Percentiles rank a stretch among this genome's conserved stretches.
These are phyloP conservation scores for Hirschfeldia incana DNA, from an alignment of 345 rosid species.

Conservation along the genomic window DNA sequence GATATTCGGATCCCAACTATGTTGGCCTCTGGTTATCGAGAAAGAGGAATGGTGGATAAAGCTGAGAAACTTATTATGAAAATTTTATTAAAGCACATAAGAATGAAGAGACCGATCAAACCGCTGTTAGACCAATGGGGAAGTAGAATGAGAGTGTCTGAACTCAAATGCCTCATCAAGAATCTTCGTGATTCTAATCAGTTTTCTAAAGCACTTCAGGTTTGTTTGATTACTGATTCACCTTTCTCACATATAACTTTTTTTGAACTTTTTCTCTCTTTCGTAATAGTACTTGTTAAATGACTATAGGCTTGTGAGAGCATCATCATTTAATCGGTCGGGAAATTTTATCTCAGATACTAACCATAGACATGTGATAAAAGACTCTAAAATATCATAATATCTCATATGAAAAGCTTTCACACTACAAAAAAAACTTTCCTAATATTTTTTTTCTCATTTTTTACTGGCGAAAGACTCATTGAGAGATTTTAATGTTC, in stretches of 20 bases:
- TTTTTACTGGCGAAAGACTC: neutral
- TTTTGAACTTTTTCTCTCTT: neutral
- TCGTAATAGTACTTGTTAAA: neutral
- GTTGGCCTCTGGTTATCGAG: slow-evolving; percentile 7
- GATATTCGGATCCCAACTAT: neutral
- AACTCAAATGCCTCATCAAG: slow-evolving; percentile 14
- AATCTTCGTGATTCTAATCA: slow-evolving; percentile 8
- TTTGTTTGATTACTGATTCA: neutral
- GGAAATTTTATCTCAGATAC: neutral
- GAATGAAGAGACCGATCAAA: neutral
- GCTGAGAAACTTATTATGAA: slow-evolving; percentile 12
- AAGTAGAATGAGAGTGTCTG: neutral
- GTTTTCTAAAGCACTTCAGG: slow-evolving; percentile 10
- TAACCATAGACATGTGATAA: neutral
- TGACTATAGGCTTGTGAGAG: neutral
- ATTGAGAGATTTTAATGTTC: neutral
- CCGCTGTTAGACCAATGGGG: slow-evolving; percentile 14
- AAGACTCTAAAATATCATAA: too few relatives aligned
- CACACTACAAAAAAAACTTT: neutral
- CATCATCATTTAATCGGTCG: neutral
- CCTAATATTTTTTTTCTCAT: too few relatives aligned
- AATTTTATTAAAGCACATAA: neutral
- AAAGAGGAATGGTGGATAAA: neutral
- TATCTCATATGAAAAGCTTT: neutral
- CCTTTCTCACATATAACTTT: neutral